Evolutionary conservation across 176 grass and related monocot genomes (phyloP), one percentile per base, ranked within the genome.

Genomic region (Bromus sterilis): DNA sequence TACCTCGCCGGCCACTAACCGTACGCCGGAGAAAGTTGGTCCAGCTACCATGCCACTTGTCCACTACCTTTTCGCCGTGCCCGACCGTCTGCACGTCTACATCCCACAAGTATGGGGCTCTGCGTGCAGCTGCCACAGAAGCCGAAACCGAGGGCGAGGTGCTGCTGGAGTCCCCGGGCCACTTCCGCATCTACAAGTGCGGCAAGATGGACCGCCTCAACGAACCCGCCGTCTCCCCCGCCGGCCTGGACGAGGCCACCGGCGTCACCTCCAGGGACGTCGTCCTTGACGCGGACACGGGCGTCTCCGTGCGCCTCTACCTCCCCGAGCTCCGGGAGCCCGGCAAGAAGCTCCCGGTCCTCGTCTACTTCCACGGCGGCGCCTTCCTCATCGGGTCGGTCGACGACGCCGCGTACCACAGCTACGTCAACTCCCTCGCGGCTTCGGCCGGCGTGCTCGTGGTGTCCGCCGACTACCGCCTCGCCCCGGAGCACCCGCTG

Each of bases 221-320:
- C 35, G 62, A 35, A 11, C 74, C 81, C 1, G 80, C 78, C 40
- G 9, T 88, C 21, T n/a, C 9, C 9, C 63, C 33, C n/a, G 31
- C 63, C 18, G 63, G 63, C 32, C 32, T 37, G 33, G 90, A 93
- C 41, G 55, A 53, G 3, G 26, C 39, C 71, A 92, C 71, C 23
- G 87, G 85, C 37, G 88, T 93, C 53, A 7, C 37, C 44, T 91
- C 94, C 32, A 97, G 77, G 81, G 94, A 97, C 66, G 74, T 93
- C 63, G 73, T 87, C 56, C 60, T 93, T 61, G 81, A 97, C 76
- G 59, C 56, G 8, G 37, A 1, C 28, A 87, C 83, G 9, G n/a
- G 78, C 56, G 79, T 90, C 29, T 74, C 86, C 20, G 88, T 71
- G 20, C 88, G 91, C 68, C 41, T 97, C 63, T 91, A 87, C 61